Percentiles rank a stretch among this genome's conserved stretches.
Evolutionary conservation across 148 eudicot genomes (phyloP).

Genomic region (Rhododendron molle): DNA sequence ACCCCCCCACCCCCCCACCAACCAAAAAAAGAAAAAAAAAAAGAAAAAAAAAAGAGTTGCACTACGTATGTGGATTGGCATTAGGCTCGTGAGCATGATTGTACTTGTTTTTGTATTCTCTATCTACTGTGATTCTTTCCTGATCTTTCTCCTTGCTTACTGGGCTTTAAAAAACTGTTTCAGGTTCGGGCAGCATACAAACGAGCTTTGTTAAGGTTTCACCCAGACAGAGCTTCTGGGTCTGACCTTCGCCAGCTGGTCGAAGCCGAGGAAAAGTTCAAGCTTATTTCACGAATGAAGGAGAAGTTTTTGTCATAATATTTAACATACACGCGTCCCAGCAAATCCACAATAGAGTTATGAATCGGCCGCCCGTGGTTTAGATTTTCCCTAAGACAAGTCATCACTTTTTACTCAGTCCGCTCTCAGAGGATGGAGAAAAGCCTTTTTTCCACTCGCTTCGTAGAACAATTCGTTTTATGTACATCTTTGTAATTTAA

Average conservation of each 20-base stretch:
- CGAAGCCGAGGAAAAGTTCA: conserved; percentile 95
- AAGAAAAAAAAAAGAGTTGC: background rate
- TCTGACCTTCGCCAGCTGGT: conserved; percentile 74
- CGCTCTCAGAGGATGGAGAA: background rate
- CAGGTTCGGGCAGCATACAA: conserved; percentile 89
- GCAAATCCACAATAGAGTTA: background rate
- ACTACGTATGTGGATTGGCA: background rate
- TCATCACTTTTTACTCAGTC: background rate
- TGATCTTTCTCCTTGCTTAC: background rate
- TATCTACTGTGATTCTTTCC: background rate
- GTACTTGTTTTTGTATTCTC: background rate
- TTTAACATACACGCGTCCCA: background rate
- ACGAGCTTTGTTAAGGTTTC: conserved; percentile 69
- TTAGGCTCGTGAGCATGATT: background rate
- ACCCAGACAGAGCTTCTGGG: conserved; percentile 73
- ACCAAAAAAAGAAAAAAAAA: too few species aligned
- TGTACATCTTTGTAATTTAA: background rate
- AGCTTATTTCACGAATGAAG: conserved; percentile 84
- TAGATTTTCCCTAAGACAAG: background rate
- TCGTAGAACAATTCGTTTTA: background rate
- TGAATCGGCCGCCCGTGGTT: background rate
- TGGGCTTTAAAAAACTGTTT: conserved; percentile 1
- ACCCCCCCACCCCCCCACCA: too few species aligned
- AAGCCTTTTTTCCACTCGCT: background rate
- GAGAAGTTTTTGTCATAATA: conserved; percentile 39